Evolutionary conservation across 2,329 filamentous ascomycete genomes (phyloP), one percentile per base, ranked within the genome.

Genomic region (Davidsoniella neocaledoniae): DNA sequence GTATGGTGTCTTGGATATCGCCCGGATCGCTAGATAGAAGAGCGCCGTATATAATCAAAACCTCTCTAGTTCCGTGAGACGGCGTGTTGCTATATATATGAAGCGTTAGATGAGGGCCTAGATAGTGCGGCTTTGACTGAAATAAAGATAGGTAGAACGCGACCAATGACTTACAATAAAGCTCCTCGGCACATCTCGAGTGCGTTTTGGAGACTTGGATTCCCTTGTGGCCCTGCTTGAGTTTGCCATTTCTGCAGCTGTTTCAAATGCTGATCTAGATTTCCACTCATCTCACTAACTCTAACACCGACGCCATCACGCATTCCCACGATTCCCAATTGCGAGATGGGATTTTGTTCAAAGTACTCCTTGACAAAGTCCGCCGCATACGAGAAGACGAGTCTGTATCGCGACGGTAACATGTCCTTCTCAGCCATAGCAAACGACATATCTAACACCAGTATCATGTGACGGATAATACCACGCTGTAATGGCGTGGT

Each of bases 311-410:
- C 71, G 14, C 91, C 91, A 62, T 96, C 91, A 54, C 85, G 78
- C 84, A 96, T 94, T 46, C 85, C 90, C 38, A 98, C 71, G 26
- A 98, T 82, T 21, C 84, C 88, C 51, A 98, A 76, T 66, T 98
- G 91, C 8, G 87, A 94, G 56, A 98, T 96, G 9, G 91, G 91
- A 59, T 98, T 98, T 65, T 98, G 91, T 65, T 96, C 91, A 61
- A 96, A 98, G 66, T 86, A 98, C 63, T 95, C 90, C 53, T 81
- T 76, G 45, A 96, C 83, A 64, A 96, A 98, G 51, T 87, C 82
- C 55, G 82, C 77, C 14, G 87, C 83, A 64, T 87, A 93, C 55
- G 80, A 80, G 59, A 95, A 73, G 48, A 81, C 83, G 29, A 95
- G 74, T 37, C 87, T 74, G 64, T 90, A 88, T 53, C 90, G 77